phyloP scores from a whole-genome alignment of 1,284 basidiomycete genomes.

The Pseudozyma tsukubaensis region DNA sequence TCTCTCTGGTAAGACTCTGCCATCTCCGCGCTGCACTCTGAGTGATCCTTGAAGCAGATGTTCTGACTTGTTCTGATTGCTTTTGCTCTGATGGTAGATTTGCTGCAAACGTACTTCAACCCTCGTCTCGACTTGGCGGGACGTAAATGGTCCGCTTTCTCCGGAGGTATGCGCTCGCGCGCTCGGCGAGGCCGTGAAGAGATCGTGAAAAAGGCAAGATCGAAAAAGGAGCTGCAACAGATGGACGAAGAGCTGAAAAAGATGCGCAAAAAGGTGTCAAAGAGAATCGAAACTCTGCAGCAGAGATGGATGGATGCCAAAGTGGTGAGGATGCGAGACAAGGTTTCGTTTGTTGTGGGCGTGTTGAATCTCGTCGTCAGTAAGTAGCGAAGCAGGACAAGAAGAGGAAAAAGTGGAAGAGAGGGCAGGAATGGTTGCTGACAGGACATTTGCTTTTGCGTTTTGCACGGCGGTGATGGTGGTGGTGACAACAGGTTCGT shows the following conservation, averaged over 20 bases:
- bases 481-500: conserved; percentile 69
- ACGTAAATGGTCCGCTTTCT: conserved; percentile 84
- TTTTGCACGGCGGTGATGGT: too few relatives aligned
- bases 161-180: conserved; percentile 80
- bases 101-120: conserved; percentile 85
- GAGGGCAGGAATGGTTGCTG: conserved; percentile 63
- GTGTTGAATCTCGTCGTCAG: conserved; percentile 72
- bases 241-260: conserved; percentile 85
- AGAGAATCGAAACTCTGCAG: conserved; percentile 78
- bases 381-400: not conserved
- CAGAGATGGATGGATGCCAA: conserved; percentile 87
- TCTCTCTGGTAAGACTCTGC: conserved; percentile 20
- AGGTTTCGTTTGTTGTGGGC: conserved; percentile 85
- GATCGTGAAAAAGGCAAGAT: conserved; percentile 77
- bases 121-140: conserved; percentile 89
- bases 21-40: not conserved
- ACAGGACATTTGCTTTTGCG: too few relatives aligned
- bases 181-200: conserved; percentile 74
- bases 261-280: conserved; percentile 80
- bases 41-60: not conserved
- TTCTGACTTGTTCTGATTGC: not conserved
- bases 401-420: not conserved
- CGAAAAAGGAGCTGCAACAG: conserved; percentile 72
- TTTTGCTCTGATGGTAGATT: conserved; percentile 7
- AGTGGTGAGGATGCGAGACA: conserved; percentile 75